Percentiles rank a stretch among this genome's conserved stretches.
Conservation (phyloP, 176 grass and related monocot species). For the Oryza longistaminata region DNA sequence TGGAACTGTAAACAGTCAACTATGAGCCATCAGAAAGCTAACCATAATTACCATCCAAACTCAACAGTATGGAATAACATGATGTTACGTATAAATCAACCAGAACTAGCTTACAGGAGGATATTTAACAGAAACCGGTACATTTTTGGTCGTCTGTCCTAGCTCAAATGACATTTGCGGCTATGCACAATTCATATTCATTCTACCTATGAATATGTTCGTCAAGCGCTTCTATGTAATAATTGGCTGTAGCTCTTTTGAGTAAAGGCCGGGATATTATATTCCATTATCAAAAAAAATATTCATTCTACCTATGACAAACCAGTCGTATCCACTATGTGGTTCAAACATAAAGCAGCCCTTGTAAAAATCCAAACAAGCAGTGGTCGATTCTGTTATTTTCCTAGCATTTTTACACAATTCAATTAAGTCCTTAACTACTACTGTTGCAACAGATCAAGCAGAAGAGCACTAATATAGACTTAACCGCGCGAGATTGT, state of each 20-base stretch:
- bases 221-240: too few species aligned
- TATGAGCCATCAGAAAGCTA: slow-evolving; percentile 32
- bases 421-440: background rate
- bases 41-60: slow-evolving; percentile 24
- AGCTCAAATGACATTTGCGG: background rate
- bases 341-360: background rate
- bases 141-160: background rate
- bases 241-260: too few species aligned
- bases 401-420: background rate
- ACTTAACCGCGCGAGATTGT: background rate
- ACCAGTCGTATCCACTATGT: background rate
- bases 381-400: background rate
- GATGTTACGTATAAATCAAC: background rate
- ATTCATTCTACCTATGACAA: background rate
- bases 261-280: too few species aligned
- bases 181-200: background rate
- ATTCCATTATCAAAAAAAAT: too few species aligned
- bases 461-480: background rate
- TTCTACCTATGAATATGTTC: background rate
- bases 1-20: slow-evolving; percentile 71
- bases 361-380: background rate
- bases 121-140: background rate
- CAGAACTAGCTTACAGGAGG: background rate
- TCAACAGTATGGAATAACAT: background rate
- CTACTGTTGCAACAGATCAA: background rate